Evolutionary conservation across 345 rosid species (phyloP), one percentile per base, ranked within the genome.

Genomic region (Gossypium arboreum): DNA sequence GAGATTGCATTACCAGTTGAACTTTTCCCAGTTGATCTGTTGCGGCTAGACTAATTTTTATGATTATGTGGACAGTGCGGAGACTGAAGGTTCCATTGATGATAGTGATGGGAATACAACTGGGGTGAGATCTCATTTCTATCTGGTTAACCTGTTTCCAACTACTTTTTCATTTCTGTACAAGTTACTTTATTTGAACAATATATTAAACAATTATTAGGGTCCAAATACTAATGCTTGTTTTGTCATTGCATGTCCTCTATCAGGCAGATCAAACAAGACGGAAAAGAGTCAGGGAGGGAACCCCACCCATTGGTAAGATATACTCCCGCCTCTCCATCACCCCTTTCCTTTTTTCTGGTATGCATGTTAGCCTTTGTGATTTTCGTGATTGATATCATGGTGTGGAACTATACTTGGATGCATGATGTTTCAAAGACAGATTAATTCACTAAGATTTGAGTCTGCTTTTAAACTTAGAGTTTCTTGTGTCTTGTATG

Each of bases 251-350:
- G 45, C 22, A 18, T 34, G 54, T 73, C 77, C 75, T 61, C n/a
- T 71, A 11, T 65, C 89, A 92, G 98, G 89, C 76, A 22, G 91
- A 80, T 81, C 84, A 87, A 83, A 74, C 79, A 17, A 72, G 87
- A 85, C 85, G 76, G 83, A 95, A 91, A 85, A 86, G 90, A 83
- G 89, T 90, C 63, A 78, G 87, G 7, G 91, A 91, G 45, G 91
- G 86, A 74, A 87, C 88, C 55, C 89, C 87, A 43, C 67, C 83
- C 12, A 78, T 71, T 73, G 94, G 98, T 95, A 90, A 75, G 83
- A 65, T 24, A 34, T 34, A 34, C 7, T 34, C 41, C 41, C 16
- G 20, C 13, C 3, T 34, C 39, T 34, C 39, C 39, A 34, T 34
- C 39, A 3, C 39, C 39, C 39, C 39, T 34, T 34, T 34, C 39